A percentile compares a stretch with the other conserved stretches of the same genome.
These are phyloP conservation scores for Candida xyloterini DNA, from an alignment of 805 yeast species.

Conservation along the genomic window DNA sequence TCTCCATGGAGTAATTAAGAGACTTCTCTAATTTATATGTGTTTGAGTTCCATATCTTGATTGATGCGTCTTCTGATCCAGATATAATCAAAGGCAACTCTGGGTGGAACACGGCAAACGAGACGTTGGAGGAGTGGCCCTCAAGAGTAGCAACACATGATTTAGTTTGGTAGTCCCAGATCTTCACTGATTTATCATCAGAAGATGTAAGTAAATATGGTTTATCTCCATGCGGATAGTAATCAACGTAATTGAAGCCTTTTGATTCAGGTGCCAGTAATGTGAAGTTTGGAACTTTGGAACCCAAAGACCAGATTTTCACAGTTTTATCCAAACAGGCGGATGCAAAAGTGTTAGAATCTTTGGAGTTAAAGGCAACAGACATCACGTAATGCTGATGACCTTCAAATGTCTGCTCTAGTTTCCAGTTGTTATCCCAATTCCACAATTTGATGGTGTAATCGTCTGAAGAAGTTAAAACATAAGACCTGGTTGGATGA, in stretches of 20 bases:
- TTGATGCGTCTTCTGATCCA: slow-evolving; percentile 94
- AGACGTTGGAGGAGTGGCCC: slow-evolving; percentile 92
- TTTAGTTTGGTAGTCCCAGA: slow-evolving; percentile 98
- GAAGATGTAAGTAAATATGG: slow-evolving; percentile 91
- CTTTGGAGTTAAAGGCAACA: slow-evolving; percentile 94
- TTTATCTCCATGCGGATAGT: slow-evolving; percentile 95
- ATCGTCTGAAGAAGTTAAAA: slow-evolving; percentile 89
- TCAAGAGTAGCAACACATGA: slow-evolving; percentile 90
- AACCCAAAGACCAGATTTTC: slow-evolving; percentile 93
- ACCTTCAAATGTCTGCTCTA: slow-evolving; percentile 90
- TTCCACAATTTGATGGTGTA: slow-evolving; percentile 92
- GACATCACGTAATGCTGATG: slow-evolving; percentile 96
- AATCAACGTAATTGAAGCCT: slow-evolving; percentile 95
- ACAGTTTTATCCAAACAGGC: slow-evolving; percentile 96
- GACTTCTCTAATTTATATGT: slow-evolving; percentile 93
- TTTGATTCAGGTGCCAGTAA: slow-evolving; percentile 85
- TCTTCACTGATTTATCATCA: slow-evolving; percentile 83
- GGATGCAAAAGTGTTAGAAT: slow-evolving; percentile 95
- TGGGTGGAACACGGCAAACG: slow-evolving; percentile 98
- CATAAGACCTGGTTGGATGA: slow-evolving; percentile 88
- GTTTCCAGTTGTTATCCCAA: slow-evolving; percentile 92
- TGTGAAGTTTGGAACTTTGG: slow-evolving; percentile 85
- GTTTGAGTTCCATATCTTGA: slow-evolving; percentile 92
- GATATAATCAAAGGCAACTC: slow-evolving; percentile 91
- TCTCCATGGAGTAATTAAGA: slow-evolving; percentile 84